A percentile compares a stretch with the other conserved stretches of the same genome.
Conservation (phyloP, 164 flowering plant genomes). For the Dillenia suffruticosa region DNA sequence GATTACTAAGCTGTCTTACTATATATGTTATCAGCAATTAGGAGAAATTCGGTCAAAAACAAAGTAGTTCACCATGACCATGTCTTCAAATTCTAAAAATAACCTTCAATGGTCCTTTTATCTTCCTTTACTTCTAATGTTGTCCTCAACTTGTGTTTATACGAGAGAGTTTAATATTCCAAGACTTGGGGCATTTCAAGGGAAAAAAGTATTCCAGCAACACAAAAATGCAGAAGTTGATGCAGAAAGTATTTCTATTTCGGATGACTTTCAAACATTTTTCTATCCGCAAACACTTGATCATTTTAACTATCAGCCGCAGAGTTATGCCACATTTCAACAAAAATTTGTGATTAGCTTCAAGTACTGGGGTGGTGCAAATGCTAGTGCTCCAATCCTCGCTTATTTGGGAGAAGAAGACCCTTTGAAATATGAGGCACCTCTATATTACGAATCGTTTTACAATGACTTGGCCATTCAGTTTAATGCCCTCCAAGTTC, state of each 20-base stretch:
- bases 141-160: too few species aligned
- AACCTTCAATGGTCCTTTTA: too few species aligned
- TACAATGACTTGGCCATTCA: conserved; percentile 10
- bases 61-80: too few species aligned
- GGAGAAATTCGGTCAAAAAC: too few species aligned
- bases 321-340: conserved; percentile 23
- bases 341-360: conserved; percentile 21
- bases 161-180: too few species aligned
- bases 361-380: conserved; percentile 31
- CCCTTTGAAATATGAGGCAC: background rate
- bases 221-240: too few species aligned
- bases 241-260: background rate
- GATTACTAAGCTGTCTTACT: too few species aligned
- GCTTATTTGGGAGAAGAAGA: conserved; percentile 24
- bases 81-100: too few species aligned
- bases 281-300: conserved; percentile 27
- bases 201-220: too few species aligned
- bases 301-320: conserved; percentile 28
- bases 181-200: too few species aligned
- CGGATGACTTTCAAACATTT: conserved; percentile 4
- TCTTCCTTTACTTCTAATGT: too few species aligned
- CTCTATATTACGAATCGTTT: background rate
- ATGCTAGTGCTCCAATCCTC: conserved; percentile 26
- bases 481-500: conserved; percentile 17
- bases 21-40: too few species aligned